Evolutionary conservation across 139 green algal genomes (phyloP).

Genomic region (Picochlorum sp.): DNA sequence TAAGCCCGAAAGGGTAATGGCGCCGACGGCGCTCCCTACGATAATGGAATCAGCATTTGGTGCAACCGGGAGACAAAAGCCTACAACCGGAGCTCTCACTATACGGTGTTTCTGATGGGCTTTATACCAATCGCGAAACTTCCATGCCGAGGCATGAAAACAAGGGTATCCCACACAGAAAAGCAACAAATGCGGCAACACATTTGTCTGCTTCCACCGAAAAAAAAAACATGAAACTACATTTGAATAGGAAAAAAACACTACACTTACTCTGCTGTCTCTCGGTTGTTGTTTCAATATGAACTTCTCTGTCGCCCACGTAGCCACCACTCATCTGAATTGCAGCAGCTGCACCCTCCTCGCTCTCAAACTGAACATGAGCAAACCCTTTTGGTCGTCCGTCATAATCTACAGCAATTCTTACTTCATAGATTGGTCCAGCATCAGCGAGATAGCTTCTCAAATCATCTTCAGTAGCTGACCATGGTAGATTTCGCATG

Average conservation of each 20-base stretch:
- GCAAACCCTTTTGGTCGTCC: conserved; percentile 49
- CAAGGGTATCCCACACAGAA: conserved; percentile 14
- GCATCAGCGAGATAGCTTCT: conserved; percentile 30
- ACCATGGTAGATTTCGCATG: conserved; percentile 60
- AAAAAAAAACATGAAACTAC: background rate
- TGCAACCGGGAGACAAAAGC: conserved; percentile 6
- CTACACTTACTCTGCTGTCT: conserved; percentile 15
- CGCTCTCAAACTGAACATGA: conserved; percentile 51
- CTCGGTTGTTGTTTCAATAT: conserved; percentile 43
- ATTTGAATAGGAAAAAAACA: background rate
- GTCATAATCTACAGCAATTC: conserved; percentile 47
- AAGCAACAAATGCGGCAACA: conserved; percentile 16
- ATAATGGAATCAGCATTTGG: conserved; percentile 37
- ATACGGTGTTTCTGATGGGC: conserved; percentile 26
- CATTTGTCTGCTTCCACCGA: conserved; percentile 7
- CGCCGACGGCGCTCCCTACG: conserved; percentile 30
- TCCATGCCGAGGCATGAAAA: background rate
- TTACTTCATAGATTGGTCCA: conserved; percentile 12
- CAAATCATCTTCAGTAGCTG: conserved; percentile 32
- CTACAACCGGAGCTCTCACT: conserved; percentile 15
- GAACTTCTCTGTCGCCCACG: conserved; percentile 44
- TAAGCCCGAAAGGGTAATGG: conserved; percentile 31
- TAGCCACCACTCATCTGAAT: conserved; percentile 31
- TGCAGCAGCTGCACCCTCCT: conserved; percentile 35
- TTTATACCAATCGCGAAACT: conserved; percentile 20